Base-by-base conservation (phyloP, 371 early-diverging fungal species). In the Mucor lusitanicus region DNA sequence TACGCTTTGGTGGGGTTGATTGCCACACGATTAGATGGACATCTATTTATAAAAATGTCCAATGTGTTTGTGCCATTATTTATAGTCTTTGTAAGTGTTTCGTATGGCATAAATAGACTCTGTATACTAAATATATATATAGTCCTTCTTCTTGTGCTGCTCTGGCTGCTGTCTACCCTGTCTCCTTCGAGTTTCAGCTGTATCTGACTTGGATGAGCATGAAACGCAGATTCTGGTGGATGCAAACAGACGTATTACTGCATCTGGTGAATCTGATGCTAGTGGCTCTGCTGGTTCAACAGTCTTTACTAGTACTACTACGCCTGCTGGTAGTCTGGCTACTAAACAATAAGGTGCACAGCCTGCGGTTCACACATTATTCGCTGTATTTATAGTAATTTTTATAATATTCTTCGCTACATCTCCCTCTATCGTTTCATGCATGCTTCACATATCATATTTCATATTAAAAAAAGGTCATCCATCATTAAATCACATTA, bases 31-130 rank as follows among this genome's bases (percentile, higher is more conserved):
- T 73, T 95, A 42, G 88, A 89, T 63, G 83, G 83, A 58, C 69
- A 76, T 54, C 33, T 56, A 0, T 80, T 68, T 62, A 82, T 89
- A 17, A 70, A 80, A 5, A 83, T 90, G 63, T 83, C 90, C 0
- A 77, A 86, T 30, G 88, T 95, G 19, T 80, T 95, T 71, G 88
- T 92, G 19, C 92, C 95, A 15, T 78, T 95, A n/a, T 94, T 95
- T 71, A 88, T 95, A 61, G 78, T 91, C 7, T 72, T 91, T 63
- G 78, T 83, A 65, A 65, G 87, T 61, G 12, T 37, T 61, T 12
- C 30, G n/a, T 27, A 17, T 6, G 9, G 12, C 21, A n/a, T n/a
- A 46, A 40, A 40, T 4, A 40, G 40, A 6, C 25, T 15, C 28
- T 28, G 15, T 54, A 28, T 54, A 40, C n/a, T 32, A n/a, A n/a